These are phyloP conservation scores for Colletotrichum musicola DNA, from an alignment of 2,329 filamentous ascomycete species.

Conservation along the genomic window DNA sequence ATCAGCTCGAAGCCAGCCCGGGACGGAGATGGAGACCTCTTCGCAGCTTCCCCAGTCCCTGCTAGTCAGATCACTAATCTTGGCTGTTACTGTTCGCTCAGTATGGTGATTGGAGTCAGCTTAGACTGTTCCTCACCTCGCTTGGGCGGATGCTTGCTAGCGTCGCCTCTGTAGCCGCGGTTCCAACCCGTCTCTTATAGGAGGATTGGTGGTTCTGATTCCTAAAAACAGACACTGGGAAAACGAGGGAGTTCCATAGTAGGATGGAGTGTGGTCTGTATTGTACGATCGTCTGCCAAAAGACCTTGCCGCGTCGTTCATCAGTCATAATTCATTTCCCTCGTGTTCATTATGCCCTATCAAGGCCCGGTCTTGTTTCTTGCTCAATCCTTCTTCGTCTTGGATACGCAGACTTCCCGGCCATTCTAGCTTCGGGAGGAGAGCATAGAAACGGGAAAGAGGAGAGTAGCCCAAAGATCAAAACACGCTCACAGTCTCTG, in stretches of 20 bases:
- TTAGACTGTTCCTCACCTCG: background rate
- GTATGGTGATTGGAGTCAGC: background rate
- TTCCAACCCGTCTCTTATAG: background rate
- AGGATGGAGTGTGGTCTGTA: constrained; percentile 4
- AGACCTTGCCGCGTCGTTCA: background rate
- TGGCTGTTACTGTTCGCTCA: background rate
- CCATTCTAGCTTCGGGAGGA: no score
- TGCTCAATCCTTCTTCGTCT: no score
- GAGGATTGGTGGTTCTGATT: background rate
- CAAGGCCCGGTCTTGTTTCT: no score
- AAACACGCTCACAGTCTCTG: background rate
- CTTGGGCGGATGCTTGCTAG: constrained; percentile 8
- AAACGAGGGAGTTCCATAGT: background rate
- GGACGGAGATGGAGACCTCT: background rate
- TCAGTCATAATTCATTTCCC: background rate
- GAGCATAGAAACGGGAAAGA: background rate
- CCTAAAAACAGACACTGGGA: background rate
- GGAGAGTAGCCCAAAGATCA: background rate
- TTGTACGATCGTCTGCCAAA: background rate
- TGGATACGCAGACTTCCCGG: no score
- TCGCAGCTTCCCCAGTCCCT: background rate
- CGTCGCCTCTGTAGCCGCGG: background rate
- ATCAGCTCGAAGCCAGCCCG: background rate
- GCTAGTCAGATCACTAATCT: background rate
- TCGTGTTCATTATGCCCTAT: background rate